Evolutionary conservation across 1,284 basidiomycete genomes (phyloP), one percentile per base, ranked within the genome.

Genomic region (Malassezia cuniculi): DNA sequence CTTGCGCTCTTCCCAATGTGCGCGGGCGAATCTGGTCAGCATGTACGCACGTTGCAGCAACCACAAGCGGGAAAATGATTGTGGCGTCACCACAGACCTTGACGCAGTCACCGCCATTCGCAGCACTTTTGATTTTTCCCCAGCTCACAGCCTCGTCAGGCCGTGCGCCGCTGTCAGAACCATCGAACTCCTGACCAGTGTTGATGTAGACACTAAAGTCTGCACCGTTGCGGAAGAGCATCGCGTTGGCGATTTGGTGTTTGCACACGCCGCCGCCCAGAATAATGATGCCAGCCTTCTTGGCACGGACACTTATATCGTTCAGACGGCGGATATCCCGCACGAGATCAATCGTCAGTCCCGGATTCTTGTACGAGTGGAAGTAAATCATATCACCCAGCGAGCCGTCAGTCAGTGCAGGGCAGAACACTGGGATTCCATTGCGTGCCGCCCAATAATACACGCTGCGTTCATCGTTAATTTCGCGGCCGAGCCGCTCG

Each of bases 361-460:
- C 86, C 0, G 86, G 85, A 5, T 65, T 67, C 37, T 71, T 70
- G 46, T 79, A 80, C 47, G 81, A 80, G 71, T 97, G 93, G 68
- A 97, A 97, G 71, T 95, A 97, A 39, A 97, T 81, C 89, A 97
- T 95, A 68, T 99, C 93, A 34, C 90, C 93, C 36, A 99, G 74
- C 0, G 89, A 95, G 11, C 93, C 93, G 61, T 97, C 93, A 8
- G 93, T 99, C 29, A 99, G 72, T 0, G 93, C 93, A 11, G 93
- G 93, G 65, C 93, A 99, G 71, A 95, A 99, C 36, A 97, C 86
- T 4, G 93, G 93, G 40, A 97, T 95, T 55, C 90, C 74, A 69
- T 97, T 95, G 87, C 59, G 52, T 26, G 85, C 93, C 27, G 90
- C 90, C 93, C 93, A 97, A 65, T 94, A 94, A 65, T 95, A 94